phyloP scores from a whole-genome alignment of 257 asterid genomes.

The Fraxinus excelsior region DNA sequence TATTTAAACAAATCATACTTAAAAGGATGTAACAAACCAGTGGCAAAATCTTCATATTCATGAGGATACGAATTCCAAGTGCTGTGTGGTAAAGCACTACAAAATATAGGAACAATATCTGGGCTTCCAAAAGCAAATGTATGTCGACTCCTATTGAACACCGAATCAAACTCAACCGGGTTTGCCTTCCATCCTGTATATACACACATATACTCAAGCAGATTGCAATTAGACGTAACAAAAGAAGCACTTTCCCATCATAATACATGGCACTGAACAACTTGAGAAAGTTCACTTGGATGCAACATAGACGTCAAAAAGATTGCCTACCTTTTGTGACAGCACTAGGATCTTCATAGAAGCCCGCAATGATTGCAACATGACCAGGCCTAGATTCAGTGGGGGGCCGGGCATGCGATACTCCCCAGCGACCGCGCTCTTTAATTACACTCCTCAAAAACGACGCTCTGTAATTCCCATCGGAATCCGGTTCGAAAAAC shows the following conservation, averaged over 20 bases:
- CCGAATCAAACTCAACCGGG: constrained; percentile 98
- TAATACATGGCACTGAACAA: constrained; percentile 5
- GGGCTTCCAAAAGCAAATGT: constrained; percentile 95
- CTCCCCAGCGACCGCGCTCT: constrained; percentile 98
- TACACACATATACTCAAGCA: neutral
- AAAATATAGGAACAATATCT: constrained; percentile 87
- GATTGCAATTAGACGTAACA: neutral
- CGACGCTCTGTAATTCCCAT: constrained; percentile 84
- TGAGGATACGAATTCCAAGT: constrained; percentile 87
- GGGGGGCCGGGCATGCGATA: constrained; percentile 98
- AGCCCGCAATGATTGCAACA: constrained; percentile 97
- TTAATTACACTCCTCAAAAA: constrained; percentile 85
- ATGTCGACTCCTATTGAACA: constrained; percentile 89
- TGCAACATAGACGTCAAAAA: constrained; percentile 16
- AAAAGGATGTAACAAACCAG: constrained; percentile 57
- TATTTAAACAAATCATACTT: neutral
- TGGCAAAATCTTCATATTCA: constrained; percentile 94
- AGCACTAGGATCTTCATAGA: constrained; percentile 99
- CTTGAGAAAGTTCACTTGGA: neutral
- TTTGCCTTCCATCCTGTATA: constrained; percentile 91
- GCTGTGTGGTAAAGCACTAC: constrained; percentile 84
- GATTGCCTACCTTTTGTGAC: constrained; percentile 81
- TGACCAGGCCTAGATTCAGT: constrained; percentile 99
- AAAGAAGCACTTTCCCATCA: neutral
- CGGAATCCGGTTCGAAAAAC: constrained; percentile 85